phyloP scores from a whole-genome alignment of 2,329 filamentous ascomycete genomes.

The Penicillium sp. region DNA sequence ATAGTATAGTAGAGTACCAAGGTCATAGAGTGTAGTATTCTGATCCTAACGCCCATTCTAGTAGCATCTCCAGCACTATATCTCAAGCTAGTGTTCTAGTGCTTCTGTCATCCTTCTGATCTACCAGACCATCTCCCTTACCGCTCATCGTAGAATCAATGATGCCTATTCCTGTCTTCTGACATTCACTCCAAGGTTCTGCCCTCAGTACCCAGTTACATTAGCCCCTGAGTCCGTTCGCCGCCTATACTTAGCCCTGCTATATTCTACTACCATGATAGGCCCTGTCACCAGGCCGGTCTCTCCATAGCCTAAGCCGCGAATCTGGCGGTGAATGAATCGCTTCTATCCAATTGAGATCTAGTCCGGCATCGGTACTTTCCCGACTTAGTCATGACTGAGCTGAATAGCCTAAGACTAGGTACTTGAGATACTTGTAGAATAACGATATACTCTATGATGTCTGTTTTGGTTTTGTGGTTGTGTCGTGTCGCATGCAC shows the following conservation, averaged over 20 bases:
- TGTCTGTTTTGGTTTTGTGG: neutral
- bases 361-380: conserved; percentile 2
- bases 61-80: neutral
- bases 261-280: conserved; percentile 10
- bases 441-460: neutral
- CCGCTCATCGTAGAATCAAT: neutral
- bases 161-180: conserved; percentile 1
- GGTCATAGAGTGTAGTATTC: neutral
- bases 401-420: neutral
- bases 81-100: neutral
- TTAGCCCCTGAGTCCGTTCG: conserved; percentile 14
- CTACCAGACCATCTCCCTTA: neutral
- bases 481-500: neutral
- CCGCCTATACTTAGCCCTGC: conserved; percentile 14
- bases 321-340: conserved; percentile 22
- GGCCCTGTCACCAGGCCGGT: conserved; percentile 13
- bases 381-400: neutral
- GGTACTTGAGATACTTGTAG: neutral
- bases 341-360: conserved; percentile 18
- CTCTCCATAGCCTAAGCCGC: conserved; percentile 4
- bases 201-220: neutral
- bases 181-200: neutral
- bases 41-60: too few species aligned
- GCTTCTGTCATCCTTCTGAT: neutral
- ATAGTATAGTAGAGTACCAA: neutral